Evolutionary conservation across 1,139 yeast species (phyloP).

Genomic region (Yamadazyma conglobata): DNA sequence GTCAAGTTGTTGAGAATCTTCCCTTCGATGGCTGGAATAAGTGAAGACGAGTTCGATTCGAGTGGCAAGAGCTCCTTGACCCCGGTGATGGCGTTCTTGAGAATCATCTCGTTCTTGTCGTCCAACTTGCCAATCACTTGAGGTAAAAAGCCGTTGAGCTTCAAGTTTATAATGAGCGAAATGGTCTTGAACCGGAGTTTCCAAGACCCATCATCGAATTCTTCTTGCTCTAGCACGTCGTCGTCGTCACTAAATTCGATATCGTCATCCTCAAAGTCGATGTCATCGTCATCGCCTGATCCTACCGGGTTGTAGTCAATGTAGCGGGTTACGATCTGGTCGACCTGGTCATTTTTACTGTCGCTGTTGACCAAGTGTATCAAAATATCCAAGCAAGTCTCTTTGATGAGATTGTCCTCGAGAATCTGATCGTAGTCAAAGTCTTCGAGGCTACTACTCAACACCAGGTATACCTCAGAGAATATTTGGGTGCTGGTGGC

Average conservation of each 20-base stretch:
- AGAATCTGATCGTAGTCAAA: slow-evolving; percentile 38
- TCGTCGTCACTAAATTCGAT: slow-evolving; percentile 42
- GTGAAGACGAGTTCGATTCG: slow-evolving; percentile 1
- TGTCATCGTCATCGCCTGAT: slow-evolving; percentile 32
- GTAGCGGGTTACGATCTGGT: slow-evolving; percentile 29
- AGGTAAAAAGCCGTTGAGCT: slow-evolving; percentile 5
- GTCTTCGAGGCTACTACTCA: slow-evolving; percentile 26
- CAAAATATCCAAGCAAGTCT: slow-evolving; percentile 44
- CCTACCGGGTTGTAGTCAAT: slow-evolving; percentile 58
- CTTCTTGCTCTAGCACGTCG: slow-evolving; percentile 23
- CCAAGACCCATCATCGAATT: slow-evolving; percentile 62
- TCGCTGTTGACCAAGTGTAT: slow-evolving; percentile 21
- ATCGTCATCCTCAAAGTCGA: slow-evolving; percentile 40
- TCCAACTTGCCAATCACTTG: slow-evolving; percentile 17
- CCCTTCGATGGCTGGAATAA: slow-evolving; percentile 8
- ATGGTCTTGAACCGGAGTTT: slow-evolving; percentile 60
- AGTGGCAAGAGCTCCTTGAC: slow-evolving; percentile 8
- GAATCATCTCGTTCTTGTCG: slow-evolving; percentile 42
- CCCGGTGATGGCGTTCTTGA: slow-evolving; percentile 34
- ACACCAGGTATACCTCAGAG: not conserved
- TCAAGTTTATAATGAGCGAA: slow-evolving; percentile 28
- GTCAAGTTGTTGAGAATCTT: slow-evolving; percentile 10
- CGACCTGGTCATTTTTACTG: not conserved
- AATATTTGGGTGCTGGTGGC: not conserved
- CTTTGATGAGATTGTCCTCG: slow-evolving; percentile 39